Base-by-base conservation (phyloP, 2,329 filamentous ascomycete genomes). In the Epichloe scottii region DNA sequence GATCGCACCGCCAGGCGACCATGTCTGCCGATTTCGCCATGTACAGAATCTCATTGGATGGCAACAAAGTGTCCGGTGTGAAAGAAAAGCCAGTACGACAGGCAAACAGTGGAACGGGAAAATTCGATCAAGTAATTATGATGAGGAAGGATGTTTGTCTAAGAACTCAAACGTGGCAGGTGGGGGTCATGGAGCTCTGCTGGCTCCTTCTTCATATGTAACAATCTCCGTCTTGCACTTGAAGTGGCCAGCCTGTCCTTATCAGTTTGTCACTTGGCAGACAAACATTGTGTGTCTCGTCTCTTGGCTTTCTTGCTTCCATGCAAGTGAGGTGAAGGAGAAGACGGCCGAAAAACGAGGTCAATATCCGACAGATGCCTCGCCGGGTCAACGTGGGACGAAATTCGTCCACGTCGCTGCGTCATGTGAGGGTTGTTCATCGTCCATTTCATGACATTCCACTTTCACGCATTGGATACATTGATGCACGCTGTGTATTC, bases 331-430 rank as follows among this genome's bases (percentile, higher is more conserved):
- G 23, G 23, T 8, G 23, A 26, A 7, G 23, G 23, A n/a, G n/a
- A n/a, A n/a, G n/a, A n/a, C n/a, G n/a, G n/a, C n/a, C n/a, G n/a
- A n/a, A n/a, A n/a, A n/a, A n/a, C n/a, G n/a, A n/a, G n/a, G n/a
- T n/a, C n/a, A n/a, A n/a, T n/a, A n/a, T n/a, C n/a, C n/a, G n/a
- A n/a, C 21, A 34, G 45, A 26, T 26, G 19, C 45, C 15, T 35
- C 21, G 45, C 35, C 17, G 45, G 45, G 8, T 26, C 34, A 14
- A 17, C 23, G 26, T 12, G 35, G 46, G 46, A 30, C 33, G 30
- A 34, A 35, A 43, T 34, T 42, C 19, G 47, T 34, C 38, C 47
- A 49, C 47, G 47, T 49, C 8, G 47, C 47, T 35, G 26, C 38
- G 8, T 23, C 8, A 49, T 49, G 47, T 39, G 23, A 37, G 39